These are phyloP conservation scores for Fraxinus greggii DNA, from an alignment of 305 asterid species.

Conservation along the genomic window DNA sequence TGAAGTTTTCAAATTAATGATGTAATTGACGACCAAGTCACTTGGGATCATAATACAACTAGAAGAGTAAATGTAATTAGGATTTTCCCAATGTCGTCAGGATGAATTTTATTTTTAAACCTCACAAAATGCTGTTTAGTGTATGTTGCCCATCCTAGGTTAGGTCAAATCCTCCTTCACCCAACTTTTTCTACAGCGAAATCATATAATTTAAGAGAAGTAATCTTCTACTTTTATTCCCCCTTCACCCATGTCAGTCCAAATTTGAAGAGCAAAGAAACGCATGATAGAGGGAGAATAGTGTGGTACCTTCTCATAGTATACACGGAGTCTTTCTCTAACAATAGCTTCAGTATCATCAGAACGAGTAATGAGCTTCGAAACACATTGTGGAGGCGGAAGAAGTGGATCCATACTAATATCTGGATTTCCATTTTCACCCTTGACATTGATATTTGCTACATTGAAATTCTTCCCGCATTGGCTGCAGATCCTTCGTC, in stretches of 20 bases:
- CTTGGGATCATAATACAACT: neutral
- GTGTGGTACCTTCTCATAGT: conserved; percentile 70
- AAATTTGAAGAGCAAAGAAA: neutral
- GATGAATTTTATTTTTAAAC: neutral
- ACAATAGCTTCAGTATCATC: conserved; percentile 87
- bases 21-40: neutral
- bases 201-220: neutral
- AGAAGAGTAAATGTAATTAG: neutral
- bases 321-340: conserved; percentile 72
- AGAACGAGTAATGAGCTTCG: conserved; percentile 85
- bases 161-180: neutral
- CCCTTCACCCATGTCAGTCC: neutral
- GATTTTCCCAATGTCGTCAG: neutral
- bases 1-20: neutral
- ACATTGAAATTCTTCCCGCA: conserved; percentile 93
- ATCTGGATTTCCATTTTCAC: conserved; percentile 86
- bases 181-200: neutral
- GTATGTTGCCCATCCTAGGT: neutral
- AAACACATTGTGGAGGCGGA: conserved; percentile 73
- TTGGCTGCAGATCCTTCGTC: conserved; percentile 83
- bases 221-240: neutral
- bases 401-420: conserved; percentile 88
- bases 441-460: conserved; percentile 71
- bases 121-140: neutral
- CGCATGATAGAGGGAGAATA: neutral